Evolutionary conservation across 257 asterid genomes (phyloP).

Genomic region (Solanum rostratum): DNA sequence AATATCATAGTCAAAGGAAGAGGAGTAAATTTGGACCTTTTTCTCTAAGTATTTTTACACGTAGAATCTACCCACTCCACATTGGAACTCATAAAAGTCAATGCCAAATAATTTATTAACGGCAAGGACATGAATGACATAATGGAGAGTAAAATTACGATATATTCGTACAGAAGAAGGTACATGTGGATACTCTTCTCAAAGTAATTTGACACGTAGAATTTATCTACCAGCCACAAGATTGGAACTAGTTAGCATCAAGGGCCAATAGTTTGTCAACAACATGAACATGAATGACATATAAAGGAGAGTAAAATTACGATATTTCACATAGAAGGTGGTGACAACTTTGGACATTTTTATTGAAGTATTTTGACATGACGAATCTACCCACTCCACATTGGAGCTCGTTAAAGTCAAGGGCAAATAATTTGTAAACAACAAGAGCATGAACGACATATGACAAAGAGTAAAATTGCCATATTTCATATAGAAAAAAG

Average conservation of each 20-base stretch:
- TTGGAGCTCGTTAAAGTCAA: neutral
- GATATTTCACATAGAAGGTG: neutral
- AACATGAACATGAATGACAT: neutral
- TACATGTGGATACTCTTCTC: neutral
- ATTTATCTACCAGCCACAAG: neutral
- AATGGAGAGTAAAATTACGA: neutral
- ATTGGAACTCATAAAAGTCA: neutral
- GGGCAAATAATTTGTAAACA: neutral
- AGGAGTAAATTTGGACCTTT: neutral
- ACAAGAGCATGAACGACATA: neutral
- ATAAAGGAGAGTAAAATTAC: neutral
- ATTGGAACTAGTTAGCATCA: neutral
- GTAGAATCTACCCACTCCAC: neutral
- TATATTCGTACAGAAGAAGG: neutral
- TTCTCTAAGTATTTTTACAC: neutral
- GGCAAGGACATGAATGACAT: neutral
- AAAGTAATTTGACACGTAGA: neutral
- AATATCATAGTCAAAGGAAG: neutral
- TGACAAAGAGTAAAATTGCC: neutral
- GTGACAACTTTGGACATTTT: neutral
- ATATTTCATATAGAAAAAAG: neutral
- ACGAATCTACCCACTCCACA: neutral
- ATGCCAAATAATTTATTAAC: neutral
- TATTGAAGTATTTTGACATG: neutral
- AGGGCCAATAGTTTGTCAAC: neutral